Conservation (phyloP, 495 filamentous ascomycete genomes). For the Penicillium odoratum region DNA sequence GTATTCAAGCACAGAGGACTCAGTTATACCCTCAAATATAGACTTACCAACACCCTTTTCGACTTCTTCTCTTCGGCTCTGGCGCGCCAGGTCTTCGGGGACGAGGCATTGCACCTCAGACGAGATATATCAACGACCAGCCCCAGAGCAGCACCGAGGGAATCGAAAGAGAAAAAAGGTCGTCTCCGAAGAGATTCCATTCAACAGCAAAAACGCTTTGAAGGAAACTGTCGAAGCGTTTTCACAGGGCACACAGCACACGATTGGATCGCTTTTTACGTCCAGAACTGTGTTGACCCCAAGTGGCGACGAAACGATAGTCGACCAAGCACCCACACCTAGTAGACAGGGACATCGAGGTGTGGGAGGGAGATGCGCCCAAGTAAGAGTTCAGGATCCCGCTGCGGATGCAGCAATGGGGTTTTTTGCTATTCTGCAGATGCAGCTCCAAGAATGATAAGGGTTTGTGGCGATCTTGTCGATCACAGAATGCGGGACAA, state of each 20-base stretch:
- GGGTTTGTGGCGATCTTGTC: conserved; percentile 11
- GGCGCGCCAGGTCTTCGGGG: conserved; percentile 64
- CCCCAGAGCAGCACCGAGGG: not conserved
- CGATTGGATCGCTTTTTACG: conserved; percentile 31
- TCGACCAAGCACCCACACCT: conserved; percentile 43
- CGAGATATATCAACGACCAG: not conserved
- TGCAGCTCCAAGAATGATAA: conserved; percentile 12
- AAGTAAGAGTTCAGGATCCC: conserved; percentile 12
- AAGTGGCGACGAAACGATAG: conserved; percentile 45
- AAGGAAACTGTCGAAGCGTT: not conserved
- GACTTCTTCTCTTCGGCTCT: conserved; percentile 69
- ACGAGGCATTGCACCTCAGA: conserved; percentile 58
- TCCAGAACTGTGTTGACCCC: conserved; percentile 36
- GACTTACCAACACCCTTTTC: conserved; percentile 83
- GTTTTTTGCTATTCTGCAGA: conserved; percentile 6
- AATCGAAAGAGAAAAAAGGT: not conserved
- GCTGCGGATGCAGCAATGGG: conserved; percentile 21
- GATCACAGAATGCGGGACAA: conserved; percentile 2
- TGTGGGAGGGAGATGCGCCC: conserved; percentile 36
- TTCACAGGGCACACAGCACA: conserved; percentile 20
- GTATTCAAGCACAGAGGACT: not conserved
- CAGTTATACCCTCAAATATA: not conserved
- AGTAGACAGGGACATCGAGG: conserved; percentile 46
- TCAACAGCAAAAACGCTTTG: not conserved
- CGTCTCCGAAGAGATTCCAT: not conserved